Base-by-base conservation (phyloP, 2,329 filamentous ascomycete genomes). In the Fusarium sublunatum region DNA sequence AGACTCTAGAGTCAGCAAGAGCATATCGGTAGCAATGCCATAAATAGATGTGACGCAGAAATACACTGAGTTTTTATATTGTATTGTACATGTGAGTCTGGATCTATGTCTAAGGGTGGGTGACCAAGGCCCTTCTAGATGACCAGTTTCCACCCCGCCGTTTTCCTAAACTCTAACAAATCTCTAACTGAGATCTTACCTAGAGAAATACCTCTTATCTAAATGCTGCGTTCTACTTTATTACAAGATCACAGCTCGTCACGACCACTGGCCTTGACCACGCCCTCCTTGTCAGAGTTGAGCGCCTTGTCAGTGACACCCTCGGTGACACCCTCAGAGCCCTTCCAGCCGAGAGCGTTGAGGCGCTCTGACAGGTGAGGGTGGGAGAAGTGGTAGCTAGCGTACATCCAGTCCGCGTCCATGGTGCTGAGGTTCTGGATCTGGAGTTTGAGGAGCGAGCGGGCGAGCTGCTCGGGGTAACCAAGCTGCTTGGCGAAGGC, bases 341-440 rank as follows among this genome's bases (percentile, higher is more conserved):
- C 88, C 73, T 89, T 88, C 93, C 94, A 99, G 65, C 91, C 89
- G 59, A 99, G 85, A 2, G 94, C 95, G 77, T 91, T 92, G 71
- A 99, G 83, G 72, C 95, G 88, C 84, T 99, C 96, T 2, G 93
- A 91, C 67, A 99, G 82, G 68, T 98, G 97, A 1, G 95, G 95
- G 79, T 99, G 95, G 24, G 94, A 97, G 84, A 96, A 97, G 81
- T 99, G 93, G 83, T 98, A 99, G 79, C 90, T 96, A 50, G 95
- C 95, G 78, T 96, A 99, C 86, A 97, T 88, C 91, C 91, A 96
- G 79, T 99, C 96, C 26, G 95, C 95, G 72, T 99, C 95, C 94
- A 99, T 98, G 61, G 92, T 96, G 78, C 92, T 96, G 68, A 99
- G 84, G 75, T 99, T 99, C 82, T 98, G 93, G 73, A 97, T 92